Conservation (phyloP, 2,329 filamentous ascomycete species). For the Celoporthe dispersa region DNA sequence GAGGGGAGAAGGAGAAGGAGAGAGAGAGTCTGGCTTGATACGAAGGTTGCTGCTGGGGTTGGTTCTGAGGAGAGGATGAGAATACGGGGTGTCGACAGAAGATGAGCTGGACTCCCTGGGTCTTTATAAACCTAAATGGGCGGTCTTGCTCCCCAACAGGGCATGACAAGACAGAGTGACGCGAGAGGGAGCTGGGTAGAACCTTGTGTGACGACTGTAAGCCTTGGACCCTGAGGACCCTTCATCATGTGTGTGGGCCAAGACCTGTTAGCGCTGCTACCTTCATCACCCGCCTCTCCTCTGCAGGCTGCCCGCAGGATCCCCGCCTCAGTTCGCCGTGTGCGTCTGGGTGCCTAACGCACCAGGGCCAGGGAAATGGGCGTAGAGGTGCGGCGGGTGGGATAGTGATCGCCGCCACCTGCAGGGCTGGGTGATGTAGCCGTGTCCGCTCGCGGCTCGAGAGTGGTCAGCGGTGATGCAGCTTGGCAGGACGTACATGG, state of each 20-base stretch:
- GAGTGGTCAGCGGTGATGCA: slow-evolving; percentile 25
- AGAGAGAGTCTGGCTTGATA: not conserved
- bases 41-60: not conserved
- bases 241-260: slow-evolving; percentile 11
- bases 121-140: slow-evolving; percentile 26
- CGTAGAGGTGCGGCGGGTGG: slow-evolving; percentile 27
- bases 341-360: slow-evolving; percentile 29
- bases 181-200: not conserved
- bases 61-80: not conserved
- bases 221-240: slow-evolving; percentile 7
- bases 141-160: not conserved
- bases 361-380: slow-evolving; percentile 31
- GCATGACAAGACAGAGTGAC: not conserved
- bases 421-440: slow-evolving; percentile 30
- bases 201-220: not conserved
- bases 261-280: slow-evolving; percentile 29
- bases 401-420: slow-evolving; percentile 27
- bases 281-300: slow-evolving; percentile 25
- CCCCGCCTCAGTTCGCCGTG: slow-evolving; percentile 29
- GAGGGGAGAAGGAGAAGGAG: not conserved
- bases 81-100: not conserved
- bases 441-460: slow-evolving; percentile 16
- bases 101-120: not conserved
- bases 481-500: slow-evolving; percentile 14
- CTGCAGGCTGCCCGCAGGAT: slow-evolving; percentile 31